A percentile compares a stretch with the other conserved stretches of the same genome.
These are phyloP conservation scores for Coemansia sp. DNA, from an alignment of 192 early-diverging fungal species.

Conservation along the genomic window DNA sequence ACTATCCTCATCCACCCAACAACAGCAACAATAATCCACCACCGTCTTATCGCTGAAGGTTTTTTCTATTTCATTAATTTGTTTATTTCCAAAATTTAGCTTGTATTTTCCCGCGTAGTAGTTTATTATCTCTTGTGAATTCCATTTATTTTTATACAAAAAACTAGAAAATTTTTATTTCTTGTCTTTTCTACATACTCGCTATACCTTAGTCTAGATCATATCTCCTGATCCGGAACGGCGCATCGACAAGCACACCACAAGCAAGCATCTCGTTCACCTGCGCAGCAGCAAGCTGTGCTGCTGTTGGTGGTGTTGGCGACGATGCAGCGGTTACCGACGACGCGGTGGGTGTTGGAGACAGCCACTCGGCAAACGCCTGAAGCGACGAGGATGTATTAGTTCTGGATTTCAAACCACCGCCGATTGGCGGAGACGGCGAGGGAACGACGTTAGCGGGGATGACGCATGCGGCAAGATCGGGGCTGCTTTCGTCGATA, in stretches of 20 bases:
- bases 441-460: constrained; percentile 9
- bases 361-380: background rate
- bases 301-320: background rate
- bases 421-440: background rate
- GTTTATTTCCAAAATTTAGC: background rate
- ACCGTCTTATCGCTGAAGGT: constrained; percentile 6
- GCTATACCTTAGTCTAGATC: background rate
- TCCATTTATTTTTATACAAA: background rate
- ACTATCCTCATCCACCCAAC: constrained; percentile 14
- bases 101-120: too few relatives aligned
- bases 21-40: background rate
- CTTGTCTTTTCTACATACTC: too few relatives aligned
- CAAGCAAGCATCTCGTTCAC: constrained; percentile 25
- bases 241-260: constrained; percentile 33
- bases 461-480: constrained; percentile 24
- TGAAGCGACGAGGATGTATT: constrained; percentile 1
- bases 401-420: background rate
- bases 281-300: background rate
- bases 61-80: background rate
- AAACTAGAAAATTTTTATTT: too few relatives aligned
- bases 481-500: constrained; percentile 23
- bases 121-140: constrained; percentile 3
- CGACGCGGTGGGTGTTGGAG: background rate
- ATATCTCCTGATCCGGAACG: constrained; percentile 39
- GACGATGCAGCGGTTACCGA: background rate